Conservation (phyloP, 2,329 filamentous ascomycete genomes). For the Verticillium tricorpus region DNA sequence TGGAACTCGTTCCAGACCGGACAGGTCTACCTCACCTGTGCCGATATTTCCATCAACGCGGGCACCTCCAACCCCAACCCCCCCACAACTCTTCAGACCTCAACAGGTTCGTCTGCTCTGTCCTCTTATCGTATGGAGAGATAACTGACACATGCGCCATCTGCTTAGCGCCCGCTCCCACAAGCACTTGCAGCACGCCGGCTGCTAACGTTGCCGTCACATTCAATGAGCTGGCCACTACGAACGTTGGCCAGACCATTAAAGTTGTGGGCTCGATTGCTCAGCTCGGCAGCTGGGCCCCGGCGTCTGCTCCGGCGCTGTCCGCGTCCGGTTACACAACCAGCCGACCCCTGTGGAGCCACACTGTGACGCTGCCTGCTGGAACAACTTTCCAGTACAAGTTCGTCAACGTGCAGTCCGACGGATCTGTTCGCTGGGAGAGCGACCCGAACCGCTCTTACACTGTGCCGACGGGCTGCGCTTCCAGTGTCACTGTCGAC, state of each 20-base stretch:
- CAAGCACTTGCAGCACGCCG: background rate
- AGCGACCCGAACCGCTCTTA: slow-evolving; percentile 41
- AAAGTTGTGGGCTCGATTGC: slow-evolving; percentile 41
- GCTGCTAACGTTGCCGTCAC: slow-evolving; percentile 36
- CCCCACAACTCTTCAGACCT: slow-evolving; percentile 8
- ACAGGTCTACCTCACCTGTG: slow-evolving; percentile 49
- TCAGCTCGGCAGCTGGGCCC: slow-evolving; percentile 29
- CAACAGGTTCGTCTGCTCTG: slow-evolving; percentile 6
- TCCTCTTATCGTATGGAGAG: background rate
- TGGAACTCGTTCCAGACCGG: slow-evolving; percentile 53
- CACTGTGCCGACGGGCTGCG: slow-evolving; percentile 22
- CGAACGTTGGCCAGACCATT: slow-evolving; percentile 43
- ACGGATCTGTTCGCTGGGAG: slow-evolving; percentile 53
- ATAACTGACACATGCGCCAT: background rate
- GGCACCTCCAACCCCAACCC: slow-evolving; percentile 13
- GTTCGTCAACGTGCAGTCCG: slow-evolving; percentile 50
- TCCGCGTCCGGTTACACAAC: slow-evolving; percentile 49
- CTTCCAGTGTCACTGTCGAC: slow-evolving; percentile 13
- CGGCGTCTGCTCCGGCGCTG: slow-evolving; percentile 40
- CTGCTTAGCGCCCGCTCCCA: background rate
- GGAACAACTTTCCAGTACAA: slow-evolving; percentile 56
- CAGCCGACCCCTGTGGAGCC: slow-evolving; percentile 51
- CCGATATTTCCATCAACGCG: slow-evolving; percentile 46
- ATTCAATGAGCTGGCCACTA: slow-evolving; percentile 37
- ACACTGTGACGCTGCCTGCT: slow-evolving; percentile 43